A percentile compares a stretch with the other conserved stretches of the same genome.
Conservation (phyloP, 129 eudicot genomes). For the Flaveria robusta region DNA sequence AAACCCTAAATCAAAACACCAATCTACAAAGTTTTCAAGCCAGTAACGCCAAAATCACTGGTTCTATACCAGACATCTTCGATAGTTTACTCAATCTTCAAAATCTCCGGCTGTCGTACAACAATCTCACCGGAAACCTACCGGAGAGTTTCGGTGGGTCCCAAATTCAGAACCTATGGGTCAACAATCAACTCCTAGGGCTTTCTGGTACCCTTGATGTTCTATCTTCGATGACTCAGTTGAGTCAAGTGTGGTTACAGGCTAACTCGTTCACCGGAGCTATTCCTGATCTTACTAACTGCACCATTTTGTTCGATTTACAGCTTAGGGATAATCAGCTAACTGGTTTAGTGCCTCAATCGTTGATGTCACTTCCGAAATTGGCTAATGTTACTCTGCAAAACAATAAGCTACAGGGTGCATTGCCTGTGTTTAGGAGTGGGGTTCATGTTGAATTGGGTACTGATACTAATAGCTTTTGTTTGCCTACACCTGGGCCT, state of each 20-base stretch:
- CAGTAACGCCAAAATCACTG: constrained; percentile 38
- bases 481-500: constrained; percentile 49
- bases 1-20: constrained; percentile 29
- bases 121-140: constrained; percentile 58
- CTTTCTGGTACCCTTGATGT: constrained; percentile 57
- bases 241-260: constrained; percentile 63
- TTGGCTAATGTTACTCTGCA: constrained; percentile 49
- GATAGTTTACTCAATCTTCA: constrained; percentile 41
- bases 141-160: constrained; percentile 50
- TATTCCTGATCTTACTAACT: constrained; percentile 58
- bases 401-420: constrained; percentile 68
- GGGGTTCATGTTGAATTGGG: constrained; percentile 46
- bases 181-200: constrained; percentile 58
- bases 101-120: constrained; percentile 53
- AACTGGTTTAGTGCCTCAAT: constrained; percentile 63
- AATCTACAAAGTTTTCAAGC: constrained; percentile 45
- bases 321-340: constrained; percentile 63
- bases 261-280: constrained; percentile 53
- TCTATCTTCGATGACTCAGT: constrained; percentile 41
- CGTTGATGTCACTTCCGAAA: constrained; percentile 48
- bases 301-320: constrained; percentile 44
- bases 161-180: constrained; percentile 49
- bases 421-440: constrained; percentile 44
- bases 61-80: constrained; percentile 61
- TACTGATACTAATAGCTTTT: constrained; percentile 43